A percentile compares a stretch with the other conserved stretches of the same genome.
These are phyloP conservation scores for Colletotrichum sublineola DNA, from an alignment of 2,329 filamentous ascomycete species.

Conservation along the genomic window DNA sequence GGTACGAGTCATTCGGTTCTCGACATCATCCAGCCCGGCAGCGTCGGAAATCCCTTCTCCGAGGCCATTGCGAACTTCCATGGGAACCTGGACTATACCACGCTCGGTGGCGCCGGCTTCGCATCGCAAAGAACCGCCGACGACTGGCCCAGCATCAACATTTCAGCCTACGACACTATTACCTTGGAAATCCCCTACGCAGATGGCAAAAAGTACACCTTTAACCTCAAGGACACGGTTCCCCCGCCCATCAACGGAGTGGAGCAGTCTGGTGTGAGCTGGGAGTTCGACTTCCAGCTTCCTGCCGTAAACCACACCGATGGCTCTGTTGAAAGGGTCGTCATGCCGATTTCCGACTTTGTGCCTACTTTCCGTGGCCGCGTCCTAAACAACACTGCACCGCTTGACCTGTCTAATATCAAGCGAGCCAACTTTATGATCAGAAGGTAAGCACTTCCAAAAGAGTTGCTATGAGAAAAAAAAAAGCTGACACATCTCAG, in stretches of 20 bases:
- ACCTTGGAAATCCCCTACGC: conserved; percentile 63
- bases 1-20: conserved; percentile 73
- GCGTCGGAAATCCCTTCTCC: conserved; percentile 40
- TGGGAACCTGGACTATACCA: conserved; percentile 78
- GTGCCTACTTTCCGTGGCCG: conserved; percentile 80
- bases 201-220: conserved; percentile 78
- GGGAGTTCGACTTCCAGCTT: conserved; percentile 76
- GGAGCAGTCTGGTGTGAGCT: conserved; percentile 78
- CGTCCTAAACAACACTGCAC: conserved; percentile 69
- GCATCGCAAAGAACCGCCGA: conserved; percentile 80
- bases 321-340: conserved; percentile 55
- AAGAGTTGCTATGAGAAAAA: fast-evolving
- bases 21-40: conserved; percentile 48
- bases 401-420: conserved; percentile 70
- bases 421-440: conserved; percentile 83
- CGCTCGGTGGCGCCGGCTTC: conserved; percentile 85
- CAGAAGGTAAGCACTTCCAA: conserved; percentile 71
- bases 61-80: conserved; percentile 67
- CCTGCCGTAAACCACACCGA: conserved; percentile 44
- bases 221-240: conserved; percentile 80
- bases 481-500: conserved; percentile 55
- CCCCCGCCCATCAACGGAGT: conserved; percentile 71
- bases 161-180: conserved; percentile 73
- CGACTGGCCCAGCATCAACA: conserved; percentile 69
- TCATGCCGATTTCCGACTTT: conserved; percentile 74